These are phyloP conservation scores for Cystobasidium onofrii DNA, from an alignment of 768 basidiomycete species.

Conservation along the genomic window DNA sequence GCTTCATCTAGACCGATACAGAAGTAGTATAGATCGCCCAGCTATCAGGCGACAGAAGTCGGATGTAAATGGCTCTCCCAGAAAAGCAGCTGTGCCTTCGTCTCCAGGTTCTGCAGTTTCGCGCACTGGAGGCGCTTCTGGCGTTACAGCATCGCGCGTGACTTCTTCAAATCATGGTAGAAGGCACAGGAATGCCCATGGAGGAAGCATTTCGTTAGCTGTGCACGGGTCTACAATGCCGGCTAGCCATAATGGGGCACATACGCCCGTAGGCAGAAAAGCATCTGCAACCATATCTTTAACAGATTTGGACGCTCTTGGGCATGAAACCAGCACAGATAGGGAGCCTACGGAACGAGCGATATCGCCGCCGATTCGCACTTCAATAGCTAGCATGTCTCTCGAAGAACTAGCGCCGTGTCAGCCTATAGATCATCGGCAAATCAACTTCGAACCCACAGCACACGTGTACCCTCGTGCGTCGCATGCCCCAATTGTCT, in stretches of 20 bases:
- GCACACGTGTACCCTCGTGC: conserved; percentile 4
- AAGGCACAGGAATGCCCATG: not conserved
- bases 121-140: conserved; percentile 6
- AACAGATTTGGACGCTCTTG: conserved; percentile 26
- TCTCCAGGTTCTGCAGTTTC: not conserved
- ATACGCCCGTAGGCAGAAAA: conserved; percentile 32
- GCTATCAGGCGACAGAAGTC: not conserved
- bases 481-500: conserved; percentile 6
- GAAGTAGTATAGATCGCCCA: not conserved
- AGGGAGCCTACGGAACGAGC: not conserved
- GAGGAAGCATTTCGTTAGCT: conserved; percentile 10
- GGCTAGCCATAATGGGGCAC: not conserved
- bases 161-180: not conserved
- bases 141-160: not conserved
- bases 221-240: not conserved
- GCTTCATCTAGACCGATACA: not conserved
- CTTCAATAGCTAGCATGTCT: conserved; percentile 43
- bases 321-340: not conserved
- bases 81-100: not conserved
- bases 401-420: conserved; percentile 52
- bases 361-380: not conserved
- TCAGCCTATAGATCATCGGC: conserved; percentile 63
- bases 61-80: not conserved
- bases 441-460: conserved; percentile 55
- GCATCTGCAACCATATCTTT: conserved; percentile 39